A percentile compares a stretch with the other conserved stretches of the same genome.
Evolutionary conservation across 306 rosid species (phyloP).

Genomic region (Coriaria nepalensis): DNA sequence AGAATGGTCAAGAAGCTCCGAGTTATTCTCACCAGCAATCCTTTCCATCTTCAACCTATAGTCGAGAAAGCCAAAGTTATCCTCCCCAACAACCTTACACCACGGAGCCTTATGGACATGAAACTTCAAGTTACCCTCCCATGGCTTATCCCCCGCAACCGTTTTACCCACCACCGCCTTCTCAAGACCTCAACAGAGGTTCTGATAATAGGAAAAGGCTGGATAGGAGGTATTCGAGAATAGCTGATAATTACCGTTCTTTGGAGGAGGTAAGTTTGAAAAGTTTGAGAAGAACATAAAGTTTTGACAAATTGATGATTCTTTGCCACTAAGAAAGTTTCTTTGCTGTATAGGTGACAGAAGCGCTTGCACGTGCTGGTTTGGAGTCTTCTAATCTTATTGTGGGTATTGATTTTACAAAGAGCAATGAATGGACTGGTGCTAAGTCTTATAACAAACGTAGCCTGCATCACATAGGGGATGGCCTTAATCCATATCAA

Average conservation of each 20-base stretch:
- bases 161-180: neutral
- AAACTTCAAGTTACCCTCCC: too few relatives aligned
- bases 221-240: conserved; percentile 74
- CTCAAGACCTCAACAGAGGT: conserved; percentile 5
- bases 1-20: conserved; percentile 34
- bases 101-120: neutral
- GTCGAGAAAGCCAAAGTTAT: neutral
- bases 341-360: conserved; percentile 49
- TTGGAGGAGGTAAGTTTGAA: conserved; percentile 43
- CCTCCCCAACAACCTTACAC: conserved; percentile 19
- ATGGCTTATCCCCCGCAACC: conserved; percentile 3
- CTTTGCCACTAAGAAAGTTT: neutral
- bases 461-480: conserved; percentile 79
- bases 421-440: conserved; percentile 99
- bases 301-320: too few relatives aligned
- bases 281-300: neutral
- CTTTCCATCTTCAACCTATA: too few relatives aligned
- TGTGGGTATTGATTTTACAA: conserved; percentile 80
- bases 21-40: conserved; percentile 33
- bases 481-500: conserved; percentile 55
- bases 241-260: conserved; percentile 61
- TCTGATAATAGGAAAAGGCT: conserved; percentile 19
- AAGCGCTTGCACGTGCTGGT: conserved; percentile 84
- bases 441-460: conserved; percentile 37
- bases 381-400: conserved; percentile 91